phyloP scores from a whole-genome alignment of 2,329 filamentous ascomycete genomes.

The Colletotrichum musicola region DNA sequence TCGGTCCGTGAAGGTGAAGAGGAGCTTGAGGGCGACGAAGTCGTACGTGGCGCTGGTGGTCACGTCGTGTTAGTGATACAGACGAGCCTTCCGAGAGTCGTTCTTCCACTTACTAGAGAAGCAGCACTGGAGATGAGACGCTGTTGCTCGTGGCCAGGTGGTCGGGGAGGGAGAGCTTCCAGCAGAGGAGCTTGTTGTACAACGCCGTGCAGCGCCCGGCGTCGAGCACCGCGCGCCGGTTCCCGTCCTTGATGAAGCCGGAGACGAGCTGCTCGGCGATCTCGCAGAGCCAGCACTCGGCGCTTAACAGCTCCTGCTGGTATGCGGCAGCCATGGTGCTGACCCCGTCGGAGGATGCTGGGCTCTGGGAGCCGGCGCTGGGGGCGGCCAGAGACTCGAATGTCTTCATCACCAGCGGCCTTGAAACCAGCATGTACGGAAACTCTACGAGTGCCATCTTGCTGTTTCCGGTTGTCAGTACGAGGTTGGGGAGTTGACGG shows the following conservation, averaged over 20 bases:
- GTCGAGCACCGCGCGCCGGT: background rate
- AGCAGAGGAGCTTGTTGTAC: constrained; percentile 23
- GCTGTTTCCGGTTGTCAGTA: background rate
- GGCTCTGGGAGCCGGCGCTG: background rate
- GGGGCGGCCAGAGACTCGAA: background rate
- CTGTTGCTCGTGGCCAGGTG: constrained; percentile 10
- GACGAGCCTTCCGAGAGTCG: too few species aligned
- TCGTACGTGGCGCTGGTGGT: constrained; percentile 15
- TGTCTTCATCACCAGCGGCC: constrained; percentile 20
- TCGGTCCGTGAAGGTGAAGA: constrained; percentile 3
- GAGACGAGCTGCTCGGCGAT: constrained; percentile 11
- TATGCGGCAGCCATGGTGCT: background rate
- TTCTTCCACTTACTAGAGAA: constrained; percentile 30
- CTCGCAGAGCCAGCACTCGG: constrained; percentile 26
- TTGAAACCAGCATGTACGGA: background rate
- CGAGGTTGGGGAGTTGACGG: too few species aligned
- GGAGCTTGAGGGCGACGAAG: constrained; percentile 21
- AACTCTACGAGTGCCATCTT: background rate
- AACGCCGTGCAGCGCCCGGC: background rate
- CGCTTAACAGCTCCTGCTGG: constrained; percentile 9
- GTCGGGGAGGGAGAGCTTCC: constrained; percentile 17
- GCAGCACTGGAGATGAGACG: background rate
- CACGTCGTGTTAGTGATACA: background rate
- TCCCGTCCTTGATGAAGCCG: background rate
- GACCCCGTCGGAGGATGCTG: background rate